A percentile compares a stretch with the other conserved stretches of the same genome.
phyloP scores from a whole-genome alignment of 352 stramenopile species.

The Pythium folliculosum region DNA sequence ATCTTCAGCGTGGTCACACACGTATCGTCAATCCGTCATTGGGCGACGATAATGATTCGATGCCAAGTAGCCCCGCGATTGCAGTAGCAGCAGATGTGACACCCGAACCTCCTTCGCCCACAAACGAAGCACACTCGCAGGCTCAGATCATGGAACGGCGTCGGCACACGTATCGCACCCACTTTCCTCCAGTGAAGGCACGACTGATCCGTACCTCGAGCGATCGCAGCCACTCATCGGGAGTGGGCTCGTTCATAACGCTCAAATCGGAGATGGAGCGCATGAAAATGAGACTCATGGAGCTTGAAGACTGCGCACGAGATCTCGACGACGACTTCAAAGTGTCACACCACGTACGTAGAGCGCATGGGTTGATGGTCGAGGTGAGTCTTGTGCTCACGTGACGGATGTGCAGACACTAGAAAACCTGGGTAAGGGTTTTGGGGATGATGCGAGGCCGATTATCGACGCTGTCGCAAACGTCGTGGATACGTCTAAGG shows the following conservation, averaged over 20 bases:
- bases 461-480: constrained; percentile 16
- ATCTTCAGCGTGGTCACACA: neutral
- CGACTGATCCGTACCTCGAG: neutral
- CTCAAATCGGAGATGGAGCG: constrained; percentile 50
- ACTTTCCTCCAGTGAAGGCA: constrained; percentile 7
- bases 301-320: constrained; percentile 50
- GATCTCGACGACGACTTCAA: constrained; percentile 68
- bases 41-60: neutral
- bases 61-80: too few relatives aligned
- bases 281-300: constrained; percentile 48
- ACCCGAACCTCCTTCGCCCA: neutral
- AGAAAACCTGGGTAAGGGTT: constrained; percentile 12
- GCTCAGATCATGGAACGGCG: constrained; percentile 6
- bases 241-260: constrained; percentile 30
- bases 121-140: neutral
- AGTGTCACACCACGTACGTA: constrained; percentile 41
- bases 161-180: constrained; percentile 17
- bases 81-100: too few relatives aligned
- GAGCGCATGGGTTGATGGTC: neutral
- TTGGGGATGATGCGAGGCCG: neutral
- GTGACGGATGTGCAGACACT: constrained; percentile 21
- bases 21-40: neutral
- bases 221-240: neutral
- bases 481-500: neutral
- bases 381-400: too few relatives aligned